Conservation (phyloP, 192 early-diverging fungal species). For the Haplosporangium gracile region DNA sequence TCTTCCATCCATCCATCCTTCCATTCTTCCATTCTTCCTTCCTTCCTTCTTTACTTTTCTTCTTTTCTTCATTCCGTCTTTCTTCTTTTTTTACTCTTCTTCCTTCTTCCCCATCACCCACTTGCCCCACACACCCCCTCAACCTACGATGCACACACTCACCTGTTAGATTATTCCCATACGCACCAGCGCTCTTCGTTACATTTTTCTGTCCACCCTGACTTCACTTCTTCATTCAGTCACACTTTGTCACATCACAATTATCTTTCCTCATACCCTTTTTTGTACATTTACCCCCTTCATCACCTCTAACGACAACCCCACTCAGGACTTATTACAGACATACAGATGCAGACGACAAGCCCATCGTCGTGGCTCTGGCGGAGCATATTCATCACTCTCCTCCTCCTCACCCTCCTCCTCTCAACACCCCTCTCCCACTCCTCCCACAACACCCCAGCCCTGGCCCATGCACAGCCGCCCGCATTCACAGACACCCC, state of each 20-base stretch:
- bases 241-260: neutral
- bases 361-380: conserved; percentile 9
- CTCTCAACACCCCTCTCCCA: conserved; percentile 11
- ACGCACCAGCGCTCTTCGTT: neutral
- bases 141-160: neutral
- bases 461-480: conserved; percentile 21
- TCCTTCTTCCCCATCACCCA: neutral
- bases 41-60: neutral
- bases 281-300: neutral
- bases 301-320: neutral
- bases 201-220: neutral
- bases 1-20: too few relatives aligned
- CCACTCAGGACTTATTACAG: neutral
- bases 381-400: conserved; percentile 1
- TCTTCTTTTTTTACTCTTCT: neutral
- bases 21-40: too few relatives aligned
- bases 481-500: conserved; percentile 45
- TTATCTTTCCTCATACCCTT: neutral
- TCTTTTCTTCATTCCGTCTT: neutral
- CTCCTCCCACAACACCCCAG: neutral
- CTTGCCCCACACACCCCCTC: neutral
- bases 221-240: neutral
- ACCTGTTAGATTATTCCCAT: conserved; percentile 1
- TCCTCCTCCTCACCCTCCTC: conserved; percentile 10
- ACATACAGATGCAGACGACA: conserved; percentile 4